Base-by-base conservation (phyloP, 2,329 filamentous ascomycete genomes). In the Metarhizium brunneum region DNA sequence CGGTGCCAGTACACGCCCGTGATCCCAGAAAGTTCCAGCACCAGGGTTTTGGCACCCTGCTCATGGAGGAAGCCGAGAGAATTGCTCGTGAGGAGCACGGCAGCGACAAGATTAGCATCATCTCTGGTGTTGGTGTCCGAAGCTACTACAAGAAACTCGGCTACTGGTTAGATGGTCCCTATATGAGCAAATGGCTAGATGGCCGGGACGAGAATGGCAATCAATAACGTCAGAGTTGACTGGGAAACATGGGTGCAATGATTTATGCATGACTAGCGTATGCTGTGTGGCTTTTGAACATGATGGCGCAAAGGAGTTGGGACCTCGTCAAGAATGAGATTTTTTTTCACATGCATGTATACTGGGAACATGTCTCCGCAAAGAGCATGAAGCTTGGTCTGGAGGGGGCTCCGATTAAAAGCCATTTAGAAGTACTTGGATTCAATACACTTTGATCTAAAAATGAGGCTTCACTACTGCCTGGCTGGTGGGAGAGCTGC, bases 1-100 rank as follows among this genome's bases (percentile, higher is more conserved):
- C 95, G 0, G 94, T 99, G n/a, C 95, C 94, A 0, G 89, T 99
- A 49, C 94, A 99, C 71, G 92, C 91, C 8, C 82, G 95, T 56
- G 94, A 99, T 64, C 91, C 92, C 20, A 86, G 88, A 71, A 97
- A 97, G 73, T 97, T 97, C 73, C 94, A 99, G 75, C 94, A 99
- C 73, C 94, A 96, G 69, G 94, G 94, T 0, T 99, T 95, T 62
- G 94, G 94, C 50, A 99, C 94, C 2, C 71, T 99, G 58, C 68
- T 99, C 61, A 99, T 99, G 95, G 92, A 97, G 67, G 92, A 97
- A 73, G 95, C 94, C 0, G 94, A 97, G 74, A 81, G 92, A 53
- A 99, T 99, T 61, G 92, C 95, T 0, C 82, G 90, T 55, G 88
- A 96, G 61, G 94, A 99, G 73, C 94, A 99, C 67, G 88, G 91